Conservation (phyloP, 169 alveolate species). For the Amoebophrya sp. region DNA sequence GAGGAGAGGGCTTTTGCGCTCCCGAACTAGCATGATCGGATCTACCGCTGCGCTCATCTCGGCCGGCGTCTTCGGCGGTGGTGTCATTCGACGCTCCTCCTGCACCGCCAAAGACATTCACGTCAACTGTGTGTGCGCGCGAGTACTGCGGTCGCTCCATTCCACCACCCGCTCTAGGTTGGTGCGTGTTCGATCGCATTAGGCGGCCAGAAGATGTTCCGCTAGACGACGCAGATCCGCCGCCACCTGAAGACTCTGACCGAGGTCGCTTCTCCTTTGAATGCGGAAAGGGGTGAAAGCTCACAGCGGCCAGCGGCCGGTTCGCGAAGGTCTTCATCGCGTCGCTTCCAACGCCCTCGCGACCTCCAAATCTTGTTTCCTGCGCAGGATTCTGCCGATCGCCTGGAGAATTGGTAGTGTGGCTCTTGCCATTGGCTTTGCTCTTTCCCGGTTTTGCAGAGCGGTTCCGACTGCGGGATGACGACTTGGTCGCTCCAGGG, state of each 20-base stretch:
- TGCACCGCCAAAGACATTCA: too few species aligned
- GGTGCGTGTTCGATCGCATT: not conserved
- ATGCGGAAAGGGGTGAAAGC: conserved; percentile 10
- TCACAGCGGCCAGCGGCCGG: conserved; percentile 15
- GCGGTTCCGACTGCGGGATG: too few species aligned
- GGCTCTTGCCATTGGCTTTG: too few species aligned
- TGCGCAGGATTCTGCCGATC: not conserved
- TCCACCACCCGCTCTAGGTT: not conserved
- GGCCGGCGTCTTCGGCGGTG: not conserved
- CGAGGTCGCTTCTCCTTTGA: not conserved
- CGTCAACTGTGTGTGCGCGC: too few species aligned
- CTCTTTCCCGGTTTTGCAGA: not conserved
- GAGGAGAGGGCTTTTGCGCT: too few species aligned
- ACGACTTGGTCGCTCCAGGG: too few species aligned
- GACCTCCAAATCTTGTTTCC: not conserved
- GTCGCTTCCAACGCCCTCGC: not conserved
- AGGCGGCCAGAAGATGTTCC: not conserved
- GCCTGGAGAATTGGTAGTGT: too few species aligned
- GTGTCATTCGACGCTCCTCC: not conserved
- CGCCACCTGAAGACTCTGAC: not conserved
- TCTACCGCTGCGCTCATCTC: not conserved
- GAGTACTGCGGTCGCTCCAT: not conserved
- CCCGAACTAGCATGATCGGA: not conserved
- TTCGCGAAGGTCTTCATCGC: not conserved
- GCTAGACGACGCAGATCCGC: not conserved